Base-by-base conservation (phyloP, 2,329 filamentous ascomycete genomes). In the Aspergillus phoenicis region DNA sequence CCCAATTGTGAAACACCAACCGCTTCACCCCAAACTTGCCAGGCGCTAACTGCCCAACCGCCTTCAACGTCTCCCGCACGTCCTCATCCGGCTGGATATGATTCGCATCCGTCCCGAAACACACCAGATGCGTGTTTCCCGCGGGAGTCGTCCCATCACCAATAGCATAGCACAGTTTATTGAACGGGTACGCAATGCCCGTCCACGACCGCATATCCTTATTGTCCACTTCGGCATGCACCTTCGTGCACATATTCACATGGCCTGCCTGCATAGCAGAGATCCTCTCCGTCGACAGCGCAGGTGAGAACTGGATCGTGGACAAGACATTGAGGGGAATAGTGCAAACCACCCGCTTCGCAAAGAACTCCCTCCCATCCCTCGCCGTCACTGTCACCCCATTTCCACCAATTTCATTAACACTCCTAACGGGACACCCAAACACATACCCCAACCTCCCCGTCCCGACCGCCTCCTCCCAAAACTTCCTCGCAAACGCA, bases 41-140 rank as follows among this genome's bases (percentile, higher is more conserved):
- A 22, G 68, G 69, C n/a, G 74, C 68, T 67, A 78, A 65, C 2
- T 71, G 70, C 13, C 74, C 58, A 52, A 79, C 69, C 0, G 76
- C 74, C n/a, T 68, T 62, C 13, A 75, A 70, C 0, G 72, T 75
- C 24, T 65, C 62, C 2, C 76, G 61, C 2, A 81, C 71, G 47
- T 81, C 68, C 6, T 79, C 77, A 11, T 82, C 80, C 0, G 78
- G 79, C 2, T 81, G 70, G 4, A 83, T 75, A 39, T 81, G 78
- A n/a, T 78, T 79, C 11, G 76, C 66, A 2, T 73, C 64, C 0
- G 75, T 76, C 0, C 81, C 80, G 54, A 84, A 83, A 1, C 74
- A 73, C 0, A 83, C 81, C 1, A 83, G 68, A 38, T 83, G 81
- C 0, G 81, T 82, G 41, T 83, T 82, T 0, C 81, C 80, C 0